Evolutionary conservation across 2,329 filamentous ascomycete species (phyloP), one percentile per base, ranked within the genome.

Genomic region (Apiospora marii): DNA sequence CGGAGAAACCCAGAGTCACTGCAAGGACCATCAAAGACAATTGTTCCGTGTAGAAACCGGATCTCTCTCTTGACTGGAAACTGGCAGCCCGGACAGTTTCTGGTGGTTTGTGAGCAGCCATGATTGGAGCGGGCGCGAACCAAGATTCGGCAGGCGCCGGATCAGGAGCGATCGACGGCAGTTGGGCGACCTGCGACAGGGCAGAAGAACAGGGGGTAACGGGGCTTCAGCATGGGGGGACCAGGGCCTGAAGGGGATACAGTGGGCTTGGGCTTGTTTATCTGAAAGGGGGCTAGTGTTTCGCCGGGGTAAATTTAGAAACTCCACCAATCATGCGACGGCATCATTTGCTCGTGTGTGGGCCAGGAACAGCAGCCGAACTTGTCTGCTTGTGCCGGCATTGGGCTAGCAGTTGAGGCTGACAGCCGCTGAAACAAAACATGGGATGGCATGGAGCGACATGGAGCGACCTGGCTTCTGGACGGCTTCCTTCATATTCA

Each of bases 251-350:
- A 30, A 19, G 16, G 34, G 58, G 3, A 13, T 3, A 4, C 41
- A 41, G 58, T 41, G 58, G 58, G 16, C 8, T 41, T n/a, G 30
- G 34, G 58, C 8, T 64, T 64, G 58, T 64, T 64, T 64, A 64
- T 41, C 13, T 41, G 37, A 22, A 64, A 34, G 58, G 30, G 19
- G 30, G 58, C 34, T 64, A 64, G 58, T 64, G 58, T 64, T 64
- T 64, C 24, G 46, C 22, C 46, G 37, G 19, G 30, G 30, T 37
- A 64, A 64, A 64, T 41, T n/a, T 37, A 64, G 58, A 64, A 37
- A 64, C 58, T 64, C 58, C 58, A 64, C 58, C 58, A 64, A 64
- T 64, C 30, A 64, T 41, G 58, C 58, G 58, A 13, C 58, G 58
- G 8, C 30, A 64, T 41, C 58, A 41, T 5, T 13, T 10, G 19